These are phyloP conservation scores for Zygnema cylindricum DNA, from an alignment of 139 green algal genomes.

Conservation along the genomic window DNA sequence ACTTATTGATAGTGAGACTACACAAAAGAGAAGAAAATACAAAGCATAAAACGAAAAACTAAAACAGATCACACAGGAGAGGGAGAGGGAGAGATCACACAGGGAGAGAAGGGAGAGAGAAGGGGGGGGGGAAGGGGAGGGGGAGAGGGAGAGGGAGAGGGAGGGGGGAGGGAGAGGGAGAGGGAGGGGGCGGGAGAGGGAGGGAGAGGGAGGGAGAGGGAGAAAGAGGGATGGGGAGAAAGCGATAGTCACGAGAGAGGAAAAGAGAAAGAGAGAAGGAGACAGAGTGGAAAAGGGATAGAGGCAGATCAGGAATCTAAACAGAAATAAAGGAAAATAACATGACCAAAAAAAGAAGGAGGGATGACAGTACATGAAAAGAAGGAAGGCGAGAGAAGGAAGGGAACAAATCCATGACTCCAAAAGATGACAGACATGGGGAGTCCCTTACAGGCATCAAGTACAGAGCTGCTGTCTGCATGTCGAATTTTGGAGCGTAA, in stretches of 20 bases:
- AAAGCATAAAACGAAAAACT: neutral
- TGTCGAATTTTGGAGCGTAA: slow-evolving; percentile 23
- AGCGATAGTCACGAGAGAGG: neutral
- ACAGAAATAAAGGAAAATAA: no score
- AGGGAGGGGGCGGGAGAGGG: neutral
- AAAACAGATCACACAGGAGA: neutral
- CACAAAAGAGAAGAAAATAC: no score
- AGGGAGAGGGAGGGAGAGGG: neutral
- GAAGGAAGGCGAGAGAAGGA: no score
- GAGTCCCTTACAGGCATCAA: slow-evolving; percentile 21
- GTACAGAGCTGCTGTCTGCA: slow-evolving; percentile 17
- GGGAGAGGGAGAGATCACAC: neutral
- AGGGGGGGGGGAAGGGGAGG: neutral
- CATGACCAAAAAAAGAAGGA: no score
- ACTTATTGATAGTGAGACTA: no score
- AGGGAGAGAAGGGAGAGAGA: neutral
- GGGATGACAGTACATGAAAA: no score
- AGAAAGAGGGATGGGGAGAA: neutral
- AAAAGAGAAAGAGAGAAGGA: neutral
- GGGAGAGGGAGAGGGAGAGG: neutral
- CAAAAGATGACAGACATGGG: no score
- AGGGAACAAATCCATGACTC: no score
- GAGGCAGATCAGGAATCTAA: no score
- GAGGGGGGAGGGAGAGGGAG: neutral
- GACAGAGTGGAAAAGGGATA: neutral